A percentile compares a stretch with the other conserved stretches of the same genome.
phyloP scores from a whole-genome alignment of 306 rosid species.

The Cucurbita maxima region DNA sequence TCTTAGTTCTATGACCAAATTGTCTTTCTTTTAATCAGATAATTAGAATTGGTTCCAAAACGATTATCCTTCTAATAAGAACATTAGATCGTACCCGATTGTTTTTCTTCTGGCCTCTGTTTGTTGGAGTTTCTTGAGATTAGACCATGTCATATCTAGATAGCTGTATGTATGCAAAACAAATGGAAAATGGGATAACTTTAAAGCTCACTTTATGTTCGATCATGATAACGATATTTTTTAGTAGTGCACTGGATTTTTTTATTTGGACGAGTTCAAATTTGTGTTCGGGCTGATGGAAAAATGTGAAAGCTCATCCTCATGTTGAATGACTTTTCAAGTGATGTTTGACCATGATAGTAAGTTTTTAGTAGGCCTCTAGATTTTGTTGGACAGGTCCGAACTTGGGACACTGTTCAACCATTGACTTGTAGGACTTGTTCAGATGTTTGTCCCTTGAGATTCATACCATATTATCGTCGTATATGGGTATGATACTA shows the following conservation, averaged over 20 bases:
- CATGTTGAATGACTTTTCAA: background rate
- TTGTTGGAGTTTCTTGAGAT: background rate
- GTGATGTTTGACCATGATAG: background rate
- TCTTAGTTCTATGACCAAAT: background rate
- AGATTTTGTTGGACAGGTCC: background rate
- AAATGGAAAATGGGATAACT: background rate
- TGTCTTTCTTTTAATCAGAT: background rate
- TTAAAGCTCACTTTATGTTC: background rate
- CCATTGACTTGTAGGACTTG: background rate
- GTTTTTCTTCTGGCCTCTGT: background rate
- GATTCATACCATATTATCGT: background rate
- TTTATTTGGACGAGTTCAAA: background rate
- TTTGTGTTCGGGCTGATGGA: background rate
- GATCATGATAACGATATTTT: background rate
- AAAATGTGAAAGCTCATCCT: background rate
- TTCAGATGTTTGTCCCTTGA: background rate
- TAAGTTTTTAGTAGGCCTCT: background rate
- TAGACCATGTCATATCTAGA: background rate
- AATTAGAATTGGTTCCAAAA: background rate
- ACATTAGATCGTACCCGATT: background rate
- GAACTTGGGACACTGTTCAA: background rate
- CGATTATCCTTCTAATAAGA: no score
- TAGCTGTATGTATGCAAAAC: no score
- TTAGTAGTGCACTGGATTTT: background rate
- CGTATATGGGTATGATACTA: background rate